Percentiles rank a stretch among this genome's conserved stretches.
phyloP scores from a whole-genome alignment of 495 filamentous ascomycete species.

The Rhizodiscina lignyota region DNA sequence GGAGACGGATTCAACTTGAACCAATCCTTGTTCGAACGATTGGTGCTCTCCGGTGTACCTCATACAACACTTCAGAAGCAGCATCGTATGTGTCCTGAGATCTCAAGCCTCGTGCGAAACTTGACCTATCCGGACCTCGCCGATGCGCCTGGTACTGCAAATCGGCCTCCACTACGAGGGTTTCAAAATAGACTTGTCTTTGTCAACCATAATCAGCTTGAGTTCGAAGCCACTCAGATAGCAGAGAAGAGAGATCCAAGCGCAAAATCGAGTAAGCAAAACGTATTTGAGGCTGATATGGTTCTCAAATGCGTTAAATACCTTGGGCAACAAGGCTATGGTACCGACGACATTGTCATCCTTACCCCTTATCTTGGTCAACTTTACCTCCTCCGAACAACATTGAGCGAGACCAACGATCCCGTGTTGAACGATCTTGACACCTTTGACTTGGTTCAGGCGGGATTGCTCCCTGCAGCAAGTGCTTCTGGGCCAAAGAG shows the following conservation, averaged over 20 bases:
- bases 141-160: constrained; percentile 37
- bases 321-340: constrained; percentile 62
- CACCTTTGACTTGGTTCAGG: constrained; percentile 45
- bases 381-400: constrained; percentile 37
- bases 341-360: constrained; percentile 45
- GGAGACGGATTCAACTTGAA: constrained; percentile 58
- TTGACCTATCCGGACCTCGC: constrained; percentile 49
- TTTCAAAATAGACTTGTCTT: constrained; percentile 49
- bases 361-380: constrained; percentile 49
- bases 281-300: constrained; percentile 52
- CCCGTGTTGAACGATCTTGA: constrained; percentile 57
- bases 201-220: constrained; percentile 41
- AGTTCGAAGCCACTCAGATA: constrained; percentile 26
- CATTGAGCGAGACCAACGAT: constrained; percentile 37
- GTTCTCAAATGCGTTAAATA: constrained; percentile 51
- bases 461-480: constrained; percentile 41
- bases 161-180: constrained; percentile 35
- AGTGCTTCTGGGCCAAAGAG: constrained; percentile 34
- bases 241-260: constrained; percentile 35
- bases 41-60: constrained; percentile 37
- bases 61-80: constrained; percentile 43
- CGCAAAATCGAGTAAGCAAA: constrained; percentile 37
- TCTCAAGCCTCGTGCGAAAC: constrained; percentile 40
- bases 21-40: constrained; percentile 52
- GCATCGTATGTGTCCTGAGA: constrained; percentile 56